These are phyloP conservation scores for Dipodascus albidus DNA, from an alignment of 805 yeast genomes.

Conservation along the genomic window DNA sequence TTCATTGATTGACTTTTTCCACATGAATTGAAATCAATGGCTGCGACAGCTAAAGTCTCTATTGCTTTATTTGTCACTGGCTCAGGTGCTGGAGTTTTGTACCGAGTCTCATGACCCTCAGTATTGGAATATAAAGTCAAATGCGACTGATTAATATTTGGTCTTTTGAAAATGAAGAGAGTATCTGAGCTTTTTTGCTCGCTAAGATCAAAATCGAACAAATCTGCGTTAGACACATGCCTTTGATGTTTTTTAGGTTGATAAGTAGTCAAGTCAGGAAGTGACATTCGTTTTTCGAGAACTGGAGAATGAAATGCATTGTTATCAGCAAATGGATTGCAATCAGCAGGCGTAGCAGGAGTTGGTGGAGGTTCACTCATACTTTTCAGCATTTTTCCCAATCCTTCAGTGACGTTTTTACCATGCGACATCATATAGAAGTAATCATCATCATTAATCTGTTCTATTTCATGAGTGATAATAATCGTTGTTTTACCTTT, in stretches of 20 bases:
- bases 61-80: too few species aligned
- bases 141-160: too few species aligned
- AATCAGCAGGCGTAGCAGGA: neutral
- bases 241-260: neutral
- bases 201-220: too few species aligned
- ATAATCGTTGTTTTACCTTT: constrained; percentile 61
- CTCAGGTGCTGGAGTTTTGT: too few species aligned
- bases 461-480: constrained; percentile 64
- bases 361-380: neutral
- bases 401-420: constrained; percentile 23
- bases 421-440: constrained; percentile 57
- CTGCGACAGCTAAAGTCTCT: too few species aligned
- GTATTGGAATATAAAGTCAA: too few species aligned
- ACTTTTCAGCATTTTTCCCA: constrained; percentile 6
- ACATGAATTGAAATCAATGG: neutral
- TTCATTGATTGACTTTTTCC: neutral
- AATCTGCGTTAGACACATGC: too few species aligned
- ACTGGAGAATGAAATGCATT: neutral
- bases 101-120: too few species aligned
- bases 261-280: neutral
- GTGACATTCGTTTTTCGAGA: neutral
- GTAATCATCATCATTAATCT: constrained; percentile 44
- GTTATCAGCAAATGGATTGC: neutral
- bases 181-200: too few species aligned
- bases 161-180: too few species aligned